These are phyloP conservation scores for Eucommia ulmoides DNA, from an alignment of 257 asterid genomes.

Conservation along the genomic window DNA sequence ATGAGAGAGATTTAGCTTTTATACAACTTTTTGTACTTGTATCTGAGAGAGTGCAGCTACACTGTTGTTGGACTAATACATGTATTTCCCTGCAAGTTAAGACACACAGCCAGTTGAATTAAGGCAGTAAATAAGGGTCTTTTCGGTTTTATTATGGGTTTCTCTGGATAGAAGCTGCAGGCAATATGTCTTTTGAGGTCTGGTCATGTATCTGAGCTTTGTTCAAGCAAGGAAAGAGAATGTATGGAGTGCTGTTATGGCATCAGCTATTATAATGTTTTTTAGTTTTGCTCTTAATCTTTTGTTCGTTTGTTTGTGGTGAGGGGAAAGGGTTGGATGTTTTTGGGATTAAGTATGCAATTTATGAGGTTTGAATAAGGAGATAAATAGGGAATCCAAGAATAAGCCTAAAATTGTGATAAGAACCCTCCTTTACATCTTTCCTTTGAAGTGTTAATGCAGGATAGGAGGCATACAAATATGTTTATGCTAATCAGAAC, in stretches of 20 bases:
- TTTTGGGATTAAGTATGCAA: not conserved
- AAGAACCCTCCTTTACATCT: not conserved
- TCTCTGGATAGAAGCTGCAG: not conserved
- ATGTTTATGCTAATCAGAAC: not conserved
- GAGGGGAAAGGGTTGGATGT: not conserved
- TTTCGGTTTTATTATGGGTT: not conserved
- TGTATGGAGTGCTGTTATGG: no score
- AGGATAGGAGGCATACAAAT: not conserved
- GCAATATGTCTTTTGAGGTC: not conserved
- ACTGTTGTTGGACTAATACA: no score
- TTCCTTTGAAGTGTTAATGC: not conserved
- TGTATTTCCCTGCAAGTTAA: no score
- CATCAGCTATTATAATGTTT: not conserved
- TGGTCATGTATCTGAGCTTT: not conserved
- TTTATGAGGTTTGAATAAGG: no score
- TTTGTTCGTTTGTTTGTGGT: not conserved
- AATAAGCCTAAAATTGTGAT: no score
- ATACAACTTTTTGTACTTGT: no score
- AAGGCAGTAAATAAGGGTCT: not conserved
- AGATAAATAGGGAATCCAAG: no score
- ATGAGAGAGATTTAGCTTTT: no score
- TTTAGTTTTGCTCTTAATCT: not conserved
- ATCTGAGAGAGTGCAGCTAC: no score
- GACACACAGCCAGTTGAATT: not conserved
- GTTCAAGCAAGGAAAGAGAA: no score